Conservation (phyloP, 192 early-diverging fungal genomes). For the Backusella luteola region DNA sequence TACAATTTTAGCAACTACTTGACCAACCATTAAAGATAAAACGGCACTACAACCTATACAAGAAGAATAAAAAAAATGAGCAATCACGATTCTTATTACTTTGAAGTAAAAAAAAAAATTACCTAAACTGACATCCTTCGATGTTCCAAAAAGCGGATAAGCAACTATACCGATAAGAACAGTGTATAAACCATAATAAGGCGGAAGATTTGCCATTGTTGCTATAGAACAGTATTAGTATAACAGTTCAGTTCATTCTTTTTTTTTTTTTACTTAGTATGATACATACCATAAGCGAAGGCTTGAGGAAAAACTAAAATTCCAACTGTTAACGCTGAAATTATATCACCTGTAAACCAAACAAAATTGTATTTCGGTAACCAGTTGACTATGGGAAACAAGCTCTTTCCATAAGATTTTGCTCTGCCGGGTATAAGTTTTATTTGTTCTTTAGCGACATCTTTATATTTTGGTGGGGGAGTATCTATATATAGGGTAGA, state of each 20-base stretch:
- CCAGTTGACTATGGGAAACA: constrained; percentile 54
- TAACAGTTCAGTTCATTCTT: neutral
- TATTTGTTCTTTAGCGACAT: neutral
- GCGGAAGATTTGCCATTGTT: constrained; percentile 69
- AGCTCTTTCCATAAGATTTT: neutral
- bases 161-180: constrained; percentile 68
- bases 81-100: neutral
- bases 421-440: neutral
- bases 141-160: constrained; percentile 73
- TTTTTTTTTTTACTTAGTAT: neutral
- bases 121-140: constrained; percentile 74
- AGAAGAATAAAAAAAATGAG: neutral
- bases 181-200: constrained; percentile 77
- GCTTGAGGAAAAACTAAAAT: constrained; percentile 73
- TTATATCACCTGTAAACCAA: constrained; percentile 65
- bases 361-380: constrained; percentile 42
- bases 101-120: neutral
- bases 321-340: constrained; percentile 73
- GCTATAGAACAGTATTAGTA: constrained; percentile 27
- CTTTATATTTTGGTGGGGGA: neutral
- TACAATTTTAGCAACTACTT: constrained; percentile 46
- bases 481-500: neutral
- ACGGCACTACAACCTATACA: constrained; percentile 49
- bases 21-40: constrained; percentile 71
- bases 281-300: constrained; percentile 55